Evolutionary conservation across 306 rosid species (phyloP).

Genomic region (Potentilla sterilis): DNA sequence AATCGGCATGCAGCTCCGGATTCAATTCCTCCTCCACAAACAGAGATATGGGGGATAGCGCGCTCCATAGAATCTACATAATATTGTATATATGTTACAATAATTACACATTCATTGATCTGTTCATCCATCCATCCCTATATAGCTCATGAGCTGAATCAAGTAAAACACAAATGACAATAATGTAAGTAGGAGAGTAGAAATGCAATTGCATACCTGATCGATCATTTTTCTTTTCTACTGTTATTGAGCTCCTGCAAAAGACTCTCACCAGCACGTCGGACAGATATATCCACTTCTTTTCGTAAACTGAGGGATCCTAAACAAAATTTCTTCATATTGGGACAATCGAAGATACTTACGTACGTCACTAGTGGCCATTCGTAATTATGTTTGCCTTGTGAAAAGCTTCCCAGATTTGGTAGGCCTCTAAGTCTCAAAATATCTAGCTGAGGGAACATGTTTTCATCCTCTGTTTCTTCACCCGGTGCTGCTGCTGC

Average conservation of each 20-base stretch:
- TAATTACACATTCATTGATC: no score
- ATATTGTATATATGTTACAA: neutral
- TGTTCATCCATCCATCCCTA: neutral
- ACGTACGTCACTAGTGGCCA: neutral
- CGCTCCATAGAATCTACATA: no score
- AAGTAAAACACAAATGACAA: neutral
- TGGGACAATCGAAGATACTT: fast-evolving
- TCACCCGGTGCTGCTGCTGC: neutral
- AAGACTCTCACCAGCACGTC: neutral
- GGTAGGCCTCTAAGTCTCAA: neutral
- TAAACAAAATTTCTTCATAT: neutral
- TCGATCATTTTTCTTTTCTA: neutral
- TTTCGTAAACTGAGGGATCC: neutral
- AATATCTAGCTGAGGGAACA: neutral
- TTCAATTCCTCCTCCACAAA: no score
- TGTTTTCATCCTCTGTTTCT: neutral
- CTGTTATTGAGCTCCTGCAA: neutral
- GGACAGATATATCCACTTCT: neutral
- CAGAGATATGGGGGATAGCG: no score
- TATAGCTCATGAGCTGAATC: neutral
- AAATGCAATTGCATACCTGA: neutral
- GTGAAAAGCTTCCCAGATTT: neutral
- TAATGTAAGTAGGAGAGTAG: neutral
- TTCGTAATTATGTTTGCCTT: neutral
- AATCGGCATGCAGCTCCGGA: no score